A percentile compares a stretch with the other conserved stretches of the same genome.
These are phyloP conservation scores for Aspergillus flavus DNA, from an alignment of 2,329 filamentous ascomycete genomes.

Conservation along the genomic window DNA sequence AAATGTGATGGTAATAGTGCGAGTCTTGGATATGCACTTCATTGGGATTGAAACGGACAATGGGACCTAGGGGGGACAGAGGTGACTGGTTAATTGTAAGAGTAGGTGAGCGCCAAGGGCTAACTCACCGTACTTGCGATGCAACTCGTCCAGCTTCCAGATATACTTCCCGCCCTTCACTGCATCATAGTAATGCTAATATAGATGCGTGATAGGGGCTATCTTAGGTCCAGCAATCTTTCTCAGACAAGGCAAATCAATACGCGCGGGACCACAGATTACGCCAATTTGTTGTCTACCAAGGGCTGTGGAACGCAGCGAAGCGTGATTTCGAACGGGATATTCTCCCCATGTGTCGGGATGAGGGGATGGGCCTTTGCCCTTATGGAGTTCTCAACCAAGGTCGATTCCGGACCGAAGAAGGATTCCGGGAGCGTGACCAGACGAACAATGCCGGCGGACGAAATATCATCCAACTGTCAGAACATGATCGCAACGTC, in stretches of 20 bases:
- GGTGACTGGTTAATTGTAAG: too few relatives aligned
- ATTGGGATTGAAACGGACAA: too few relatives aligned
- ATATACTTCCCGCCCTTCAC: too few relatives aligned
- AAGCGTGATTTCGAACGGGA: conserved; percentile 70
- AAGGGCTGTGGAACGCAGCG: conserved; percentile 65
- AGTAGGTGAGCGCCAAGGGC: too few relatives aligned
- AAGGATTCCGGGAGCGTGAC: conserved; percentile 30
- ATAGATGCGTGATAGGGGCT: too few relatives aligned
- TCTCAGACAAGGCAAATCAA: conserved; percentile 46
- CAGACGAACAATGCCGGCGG: conserved; percentile 19
- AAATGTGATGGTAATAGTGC: too few relatives aligned
- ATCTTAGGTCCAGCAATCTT: too few relatives aligned
- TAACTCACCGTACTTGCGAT: too few relatives aligned
- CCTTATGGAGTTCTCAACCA: conserved; percentile 52
- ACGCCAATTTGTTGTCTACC: conserved; percentile 72
- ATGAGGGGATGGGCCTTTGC: conserved; percentile 63
- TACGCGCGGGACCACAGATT: conserved; percentile 70
- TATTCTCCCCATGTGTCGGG: conserved; percentile 65
- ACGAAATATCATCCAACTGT: conserved; percentile 20
- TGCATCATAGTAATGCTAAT: too few relatives aligned
- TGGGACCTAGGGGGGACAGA: too few relatives aligned
- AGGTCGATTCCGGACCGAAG: conserved; percentile 45
- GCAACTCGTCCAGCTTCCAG: too few relatives aligned
- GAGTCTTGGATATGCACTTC: too few relatives aligned
- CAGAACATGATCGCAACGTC: conserved; percentile 16